Evolutionary conservation across 345 rosid species (phyloP).

Genomic region (Streptanthus diversifolius): DNA sequence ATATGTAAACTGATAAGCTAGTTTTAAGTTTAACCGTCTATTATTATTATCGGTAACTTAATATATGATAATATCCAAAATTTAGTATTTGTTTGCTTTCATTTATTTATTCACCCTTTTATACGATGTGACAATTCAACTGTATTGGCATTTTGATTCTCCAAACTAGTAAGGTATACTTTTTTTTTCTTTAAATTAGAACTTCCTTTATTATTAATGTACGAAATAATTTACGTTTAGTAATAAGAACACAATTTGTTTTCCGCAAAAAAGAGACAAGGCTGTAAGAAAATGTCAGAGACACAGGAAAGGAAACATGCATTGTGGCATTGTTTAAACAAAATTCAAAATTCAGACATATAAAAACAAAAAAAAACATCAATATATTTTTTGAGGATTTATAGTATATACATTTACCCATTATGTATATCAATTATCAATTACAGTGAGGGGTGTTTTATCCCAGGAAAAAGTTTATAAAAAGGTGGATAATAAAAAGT

Average conservation of each 20-base stretch:
- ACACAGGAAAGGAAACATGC: conserved; percentile 38
- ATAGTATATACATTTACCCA: background rate
- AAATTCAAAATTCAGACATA: conserved; percentile 26
- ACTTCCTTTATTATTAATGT: background rate
- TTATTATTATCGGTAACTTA: background rate
- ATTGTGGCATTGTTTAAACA: conserved; percentile 35
- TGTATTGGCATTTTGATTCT: conserved; percentile 8
- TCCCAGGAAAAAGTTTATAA: background rate
- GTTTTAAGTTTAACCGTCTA: background rate
- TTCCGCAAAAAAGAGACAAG: conserved; percentile 26
- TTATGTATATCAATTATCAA: background rate
- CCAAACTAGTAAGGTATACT: background rate
- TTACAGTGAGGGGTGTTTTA: background rate
- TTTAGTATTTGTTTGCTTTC: background rate
- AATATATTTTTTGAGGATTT: conserved; percentile 11
- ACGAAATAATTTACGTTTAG: conserved; percentile 1
- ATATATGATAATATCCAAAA: background rate
- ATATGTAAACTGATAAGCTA: background rate
- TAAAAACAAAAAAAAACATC: conserved; percentile 24
- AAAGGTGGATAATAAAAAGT: background rate
- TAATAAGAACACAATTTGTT: conserved; percentile 13
- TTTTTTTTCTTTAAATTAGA: background rate
- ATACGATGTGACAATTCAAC: conserved; percentile 29
- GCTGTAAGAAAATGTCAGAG: conserved; percentile 29
- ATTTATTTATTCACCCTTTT: conserved; percentile 4